Percentiles rank a stretch among this genome's conserved stretches.
Evolutionary conservation across 1,139 yeast genomes (phyloP).

Genomic region (Keqinozyma sinolaborantium): DNA sequence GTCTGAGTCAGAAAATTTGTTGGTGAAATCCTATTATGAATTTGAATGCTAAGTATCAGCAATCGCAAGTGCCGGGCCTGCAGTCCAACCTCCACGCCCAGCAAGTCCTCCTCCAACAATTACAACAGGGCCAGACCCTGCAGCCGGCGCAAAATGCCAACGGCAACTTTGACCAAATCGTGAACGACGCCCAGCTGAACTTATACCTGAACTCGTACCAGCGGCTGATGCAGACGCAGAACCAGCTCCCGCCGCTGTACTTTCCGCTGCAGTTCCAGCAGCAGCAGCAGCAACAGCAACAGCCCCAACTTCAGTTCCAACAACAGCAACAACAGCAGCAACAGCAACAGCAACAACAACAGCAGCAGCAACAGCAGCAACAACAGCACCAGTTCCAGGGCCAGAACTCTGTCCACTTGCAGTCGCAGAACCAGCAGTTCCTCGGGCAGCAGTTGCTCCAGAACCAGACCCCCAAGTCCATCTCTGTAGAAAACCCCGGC

Average conservation of each 20-base stretch:
- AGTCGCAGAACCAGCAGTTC: slow-evolving; percentile 13
- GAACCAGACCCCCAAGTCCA: slow-evolving; percentile 24
- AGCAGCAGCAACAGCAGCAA: slow-evolving; percentile 20
- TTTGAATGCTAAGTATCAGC: slow-evolving; percentile 30
- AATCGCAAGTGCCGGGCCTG: slow-evolving; percentile 27
- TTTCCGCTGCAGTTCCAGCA: slow-evolving; percentile 4
- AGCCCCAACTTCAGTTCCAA: slow-evolving; percentile 13
- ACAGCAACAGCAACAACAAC: slow-evolving; percentile 20
- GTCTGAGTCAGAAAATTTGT: slow-evolving; percentile 1
- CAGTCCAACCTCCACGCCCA: slow-evolving; percentile 39
- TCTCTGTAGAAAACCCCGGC: slow-evolving; percentile 45
- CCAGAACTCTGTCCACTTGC: slow-evolving; percentile 19
- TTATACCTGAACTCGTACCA: slow-evolving; percentile 27
- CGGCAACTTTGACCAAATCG: slow-evolving; percentile 20
- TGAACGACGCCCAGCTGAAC: slow-evolving; percentile 26
- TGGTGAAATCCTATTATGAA: slow-evolving; percentile 19
- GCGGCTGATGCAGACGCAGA: slow-evolving; percentile 12
- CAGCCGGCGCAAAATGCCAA: slow-evolving; percentile 14
- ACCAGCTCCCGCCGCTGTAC: slow-evolving; percentile 7
- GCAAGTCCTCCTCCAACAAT: slow-evolving; percentile 43
- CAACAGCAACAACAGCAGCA: slow-evolving; percentile 13
- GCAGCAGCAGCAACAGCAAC: slow-evolving; percentile 12
- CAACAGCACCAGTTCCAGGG: slow-evolving; percentile 16
- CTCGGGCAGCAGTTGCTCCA: slow-evolving; percentile 20
- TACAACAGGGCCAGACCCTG: slow-evolving; percentile 36